Conservation (phyloP, 192 early-diverging fungal genomes). For the Entomortierella beljakovae region DNA sequence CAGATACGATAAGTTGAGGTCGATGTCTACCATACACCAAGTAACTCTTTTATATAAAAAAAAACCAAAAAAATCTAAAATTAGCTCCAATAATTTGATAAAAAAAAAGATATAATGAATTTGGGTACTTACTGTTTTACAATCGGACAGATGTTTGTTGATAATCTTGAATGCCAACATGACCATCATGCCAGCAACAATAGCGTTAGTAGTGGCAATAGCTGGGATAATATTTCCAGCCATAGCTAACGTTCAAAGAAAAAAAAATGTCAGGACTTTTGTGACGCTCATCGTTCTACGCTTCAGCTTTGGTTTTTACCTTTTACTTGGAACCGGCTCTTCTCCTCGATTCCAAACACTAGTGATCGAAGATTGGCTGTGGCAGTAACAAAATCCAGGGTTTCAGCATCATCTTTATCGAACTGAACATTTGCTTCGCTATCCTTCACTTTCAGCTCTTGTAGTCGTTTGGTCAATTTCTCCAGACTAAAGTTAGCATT, state of each 20-base stretch:
- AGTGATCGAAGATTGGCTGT: slow-evolving; percentile 88
- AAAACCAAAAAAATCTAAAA: not conserved
- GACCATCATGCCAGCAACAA: slow-evolving; percentile 94
- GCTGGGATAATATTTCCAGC: slow-evolving; percentile 99
- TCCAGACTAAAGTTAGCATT: slow-evolving; percentile 53
- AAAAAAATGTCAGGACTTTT: not conserved
- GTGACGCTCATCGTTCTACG: not conserved
- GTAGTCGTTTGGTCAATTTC: slow-evolving; percentile 62
- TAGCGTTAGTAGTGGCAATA: slow-evolving; percentile 98
- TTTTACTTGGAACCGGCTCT: slow-evolving; percentile 90
- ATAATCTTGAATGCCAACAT: slow-evolving; percentile 86
- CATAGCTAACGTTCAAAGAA: slow-evolving; percentile 84
- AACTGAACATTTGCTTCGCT: slow-evolving; percentile 73
- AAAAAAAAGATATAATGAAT: not conserved
- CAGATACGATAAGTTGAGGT: slow-evolving; percentile 70
- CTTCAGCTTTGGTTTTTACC: slow-evolving; percentile 57
- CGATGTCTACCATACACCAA: slow-evolving; percentile 69
- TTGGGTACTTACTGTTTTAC: slow-evolving; percentile 64
- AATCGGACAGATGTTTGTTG: slow-evolving; percentile 57
- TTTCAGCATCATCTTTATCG: slow-evolving; percentile 96
- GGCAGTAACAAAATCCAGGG: slow-evolving; percentile 95
- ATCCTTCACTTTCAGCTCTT: slow-evolving; percentile 57
- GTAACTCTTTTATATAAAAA: slow-evolving; percentile 58
- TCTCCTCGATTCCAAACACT: slow-evolving; percentile 83
- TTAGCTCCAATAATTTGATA: not conserved